Conservation (phyloP, 371 early-diverging fungal genomes). For the Circinella umbellata region DNA sequence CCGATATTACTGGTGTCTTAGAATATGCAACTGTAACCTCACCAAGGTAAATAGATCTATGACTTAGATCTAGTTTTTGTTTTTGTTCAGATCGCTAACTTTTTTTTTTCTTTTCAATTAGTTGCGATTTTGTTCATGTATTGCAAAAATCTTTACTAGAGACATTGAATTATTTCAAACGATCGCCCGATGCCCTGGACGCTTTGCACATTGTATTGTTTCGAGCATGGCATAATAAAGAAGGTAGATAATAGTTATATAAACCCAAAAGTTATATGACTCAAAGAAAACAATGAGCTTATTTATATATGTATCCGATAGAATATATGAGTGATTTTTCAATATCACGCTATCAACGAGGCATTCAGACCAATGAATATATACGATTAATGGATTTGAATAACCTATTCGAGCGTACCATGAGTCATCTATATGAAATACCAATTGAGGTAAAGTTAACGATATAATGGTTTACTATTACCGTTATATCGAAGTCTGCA, state of each 20-base stretch:
- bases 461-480: too few species aligned
- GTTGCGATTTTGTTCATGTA: neutral
- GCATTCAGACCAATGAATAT: conserved; percentile 19
- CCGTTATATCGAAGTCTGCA: too few species aligned
- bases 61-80: neutral
- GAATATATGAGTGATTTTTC: conserved; percentile 20
- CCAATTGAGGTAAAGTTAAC: conserved; percentile 13
- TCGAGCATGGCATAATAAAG: conserved; percentile 20
- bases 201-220: conserved; percentile 28
- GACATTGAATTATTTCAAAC: conserved; percentile 22
- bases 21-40: conserved; percentile 12
- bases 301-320: neutral
- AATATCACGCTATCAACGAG: conserved; percentile 28
- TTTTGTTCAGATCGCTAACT: neutral
- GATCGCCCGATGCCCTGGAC: conserved; percentile 4
- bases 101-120: neutral
- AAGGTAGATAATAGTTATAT: conserved; percentile 8
- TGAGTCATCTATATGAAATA: conserved; percentile 13
- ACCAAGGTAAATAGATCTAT: neutral
- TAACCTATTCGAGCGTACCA: conserved; percentile 9
- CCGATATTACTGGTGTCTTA: conserved; percentile 27
- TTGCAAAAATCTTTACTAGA: conserved; percentile 2
- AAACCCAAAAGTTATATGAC: neutral
- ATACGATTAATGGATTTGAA: conserved; percentile 9
- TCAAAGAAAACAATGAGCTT: neutral